phyloP scores from a whole-genome alignment of 2,329 filamentous ascomycete genomes.

The Tolypocladium inflatum region DNA sequence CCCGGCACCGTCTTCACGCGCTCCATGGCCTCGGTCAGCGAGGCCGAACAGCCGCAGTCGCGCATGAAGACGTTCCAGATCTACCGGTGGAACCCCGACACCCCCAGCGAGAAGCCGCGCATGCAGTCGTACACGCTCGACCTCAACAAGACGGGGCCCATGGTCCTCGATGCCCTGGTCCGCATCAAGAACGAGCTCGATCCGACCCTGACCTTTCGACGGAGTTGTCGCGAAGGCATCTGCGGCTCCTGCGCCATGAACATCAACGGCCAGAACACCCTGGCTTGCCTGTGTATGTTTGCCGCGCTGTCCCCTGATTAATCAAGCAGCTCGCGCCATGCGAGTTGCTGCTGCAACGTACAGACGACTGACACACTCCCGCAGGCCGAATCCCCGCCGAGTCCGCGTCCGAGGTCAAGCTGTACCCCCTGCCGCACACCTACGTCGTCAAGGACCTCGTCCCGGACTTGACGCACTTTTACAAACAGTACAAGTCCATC shows the following conservation, averaged over 20 bases:
- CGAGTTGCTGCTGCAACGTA: not conserved
- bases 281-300: conserved; percentile 89
- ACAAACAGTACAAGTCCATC: conserved; percentile 99
- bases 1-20: conserved; percentile 34
- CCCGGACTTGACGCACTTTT: conserved; percentile 95
- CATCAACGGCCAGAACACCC: conserved; percentile 96
- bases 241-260: conserved; percentile 99
- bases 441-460: conserved; percentile 99
- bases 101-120: conserved; percentile 80
- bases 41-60: conserved; percentile 50
- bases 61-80: conserved; percentile 92
- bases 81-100: conserved; percentile 97
- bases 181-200: conserved; percentile 99
- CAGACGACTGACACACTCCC: conserved; percentile 14
- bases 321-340: not conserved
- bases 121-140: conserved; percentile 96
- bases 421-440: conserved; percentile 96
- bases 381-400: conserved; percentile 89
- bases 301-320: not conserved
- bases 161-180: conserved; percentile 95
- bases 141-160: conserved; percentile 97
- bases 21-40: conserved; percentile 45
- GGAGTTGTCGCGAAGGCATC: conserved; percentile 96
- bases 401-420: conserved; percentile 70
- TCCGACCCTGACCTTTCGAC: conserved; percentile 88